Base-by-base conservation (phyloP, 371 early-diverging fungal genomes). In the Circinella minor region DNA sequence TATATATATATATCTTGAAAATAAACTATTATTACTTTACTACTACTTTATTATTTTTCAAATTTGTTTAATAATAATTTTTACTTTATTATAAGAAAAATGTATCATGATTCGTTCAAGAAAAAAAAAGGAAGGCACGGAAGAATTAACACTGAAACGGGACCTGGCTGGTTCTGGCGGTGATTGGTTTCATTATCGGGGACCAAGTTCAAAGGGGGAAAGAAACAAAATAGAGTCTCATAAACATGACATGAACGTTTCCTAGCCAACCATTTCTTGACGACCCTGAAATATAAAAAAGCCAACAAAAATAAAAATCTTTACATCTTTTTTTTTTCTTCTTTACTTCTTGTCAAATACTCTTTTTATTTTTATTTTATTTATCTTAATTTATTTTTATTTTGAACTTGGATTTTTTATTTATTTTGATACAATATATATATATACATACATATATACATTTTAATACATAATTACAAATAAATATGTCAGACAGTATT, bases 161-260 rank as follows among this genome's bases (percentile, higher is more conserved):
- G 63, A 46, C 47, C 63, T 46, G 63, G 63, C 63, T 63, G 63
- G 63, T 37, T 57, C 34, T 27, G 47, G 63, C 63, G 63, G 63
- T 63, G 63, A 63, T 63, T 63, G 63, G 63, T 63, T 63, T 63
- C 63, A 63, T 47, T 3, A 13, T 63, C 63, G 63, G 63, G 63
- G 43, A 63, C n/a, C 27, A 18, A 3, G 63, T 46, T 20, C 14
- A 63, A 63, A 38, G 11, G 47, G 20, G n/a, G n/a, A n/a, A n/a
- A n/a, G n/a, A 47, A 8, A 17, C 7, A 27, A 63, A 20, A 47
- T 27, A 9, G 15, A 18, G 46, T 27, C n/a, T 34, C 38, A n/a
- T 43, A 39, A 39, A 27, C 27, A 27, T 27, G 20, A 43, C 38
- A 15, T 3, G 8, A n/a, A 3, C 18, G 17, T 18, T 34, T 61